Percentiles rank a stretch among this genome's conserved stretches.
phyloP scores from a whole-genome alignment of 2,329 filamentous ascomycete species.

The Fusarium brevicatenulatum region DNA sequence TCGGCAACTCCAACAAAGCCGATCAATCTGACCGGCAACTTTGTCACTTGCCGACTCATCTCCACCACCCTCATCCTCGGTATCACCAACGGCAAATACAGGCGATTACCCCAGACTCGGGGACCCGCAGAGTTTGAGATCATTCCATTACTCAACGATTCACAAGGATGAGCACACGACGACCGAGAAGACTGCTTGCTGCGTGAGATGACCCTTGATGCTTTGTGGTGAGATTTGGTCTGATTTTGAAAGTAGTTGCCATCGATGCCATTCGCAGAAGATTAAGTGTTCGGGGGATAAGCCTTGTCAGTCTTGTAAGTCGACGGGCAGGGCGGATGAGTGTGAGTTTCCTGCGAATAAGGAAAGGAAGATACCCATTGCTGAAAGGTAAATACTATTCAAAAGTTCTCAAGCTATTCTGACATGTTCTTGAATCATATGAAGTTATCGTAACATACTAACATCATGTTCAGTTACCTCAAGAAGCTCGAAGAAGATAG shows the following conservation, averaged over 20 bases:
- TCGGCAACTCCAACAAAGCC: conserved; percentile 21
- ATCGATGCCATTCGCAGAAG: conserved; percentile 57
- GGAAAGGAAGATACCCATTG: conserved; percentile 53
- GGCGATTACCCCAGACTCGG: conserved; percentile 27
- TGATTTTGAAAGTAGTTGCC: conserved; percentile 44
- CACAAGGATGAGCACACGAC: conserved; percentile 32
- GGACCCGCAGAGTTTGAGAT: conserved; percentile 24
- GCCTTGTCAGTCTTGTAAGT: conserved; percentile 54
- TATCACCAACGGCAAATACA: conserved; percentile 11
- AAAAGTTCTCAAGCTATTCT: neutral
- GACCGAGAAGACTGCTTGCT: conserved; percentile 41
- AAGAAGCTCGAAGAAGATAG: conserved; percentile 33
- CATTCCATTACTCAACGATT: conserved; percentile 23
- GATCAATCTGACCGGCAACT: conserved; percentile 16
- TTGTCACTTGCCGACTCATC: conserved; percentile 8
- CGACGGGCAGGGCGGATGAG: conserved; percentile 49
- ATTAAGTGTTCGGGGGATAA: conserved; percentile 58
- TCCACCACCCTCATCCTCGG: conserved; percentile 13
- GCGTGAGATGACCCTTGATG: conserved; percentile 38
- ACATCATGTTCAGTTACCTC: conserved; percentile 16
- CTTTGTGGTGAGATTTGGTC: neutral
- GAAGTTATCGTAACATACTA: neutral
- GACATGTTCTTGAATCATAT: accelerated
- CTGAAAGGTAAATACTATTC: conserved; percentile 16
- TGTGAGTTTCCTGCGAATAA: conserved; percentile 54